These are phyloP conservation scores for Aspergillus amoenus DNA, from an alignment of 2,329 filamentous ascomycete species.

Conservation along the genomic window DNA sequence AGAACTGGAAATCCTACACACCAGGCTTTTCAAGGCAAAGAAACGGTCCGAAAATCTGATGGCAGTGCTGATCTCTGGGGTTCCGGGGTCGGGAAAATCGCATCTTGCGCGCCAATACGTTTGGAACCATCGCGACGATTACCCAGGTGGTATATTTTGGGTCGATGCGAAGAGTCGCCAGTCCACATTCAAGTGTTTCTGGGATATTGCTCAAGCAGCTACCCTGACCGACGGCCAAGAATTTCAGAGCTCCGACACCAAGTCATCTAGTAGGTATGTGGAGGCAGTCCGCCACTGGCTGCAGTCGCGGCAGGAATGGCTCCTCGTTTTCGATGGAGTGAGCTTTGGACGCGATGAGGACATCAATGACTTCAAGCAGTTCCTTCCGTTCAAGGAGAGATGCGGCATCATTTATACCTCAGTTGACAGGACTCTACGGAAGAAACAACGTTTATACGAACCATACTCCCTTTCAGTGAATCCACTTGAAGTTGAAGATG, in stretches of 20 bases:
- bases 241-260: conserved; percentile 36
- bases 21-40: conserved; percentile 58
- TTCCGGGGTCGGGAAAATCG: conserved; percentile 67
- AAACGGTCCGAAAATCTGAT: conserved; percentile 59
- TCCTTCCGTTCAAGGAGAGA: conserved; percentile 63
- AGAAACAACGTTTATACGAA: conserved; percentile 61
- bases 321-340: conserved; percentile 67
- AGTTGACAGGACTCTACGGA: conserved; percentile 57
- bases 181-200: conserved; percentile 62
- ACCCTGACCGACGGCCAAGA: conserved; percentile 48
- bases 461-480: conserved; percentile 58
- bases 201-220: conserved; percentile 63
- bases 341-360: conserved; percentile 59
- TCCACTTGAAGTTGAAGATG: conserved; percentile 56
- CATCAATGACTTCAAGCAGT: conserved; percentile 52
- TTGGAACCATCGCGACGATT: conserved; percentile 58
- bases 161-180: conserved; percentile 61
- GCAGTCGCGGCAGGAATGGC: conserved; percentile 61
- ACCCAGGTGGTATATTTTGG: conserved; percentile 69
- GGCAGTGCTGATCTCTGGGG: conserved; percentile 63
- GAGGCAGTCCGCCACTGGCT: conserved; percentile 63
- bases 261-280: conserved; percentile 52
- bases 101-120: conserved; percentile 69
- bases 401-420: conserved; percentile 70
- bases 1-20: conserved; percentile 59